These are phyloP conservation scores for Haplosporangium gracile DNA, from an alignment of 192 early-diverging fungal species.

Conservation along the genomic window DNA sequence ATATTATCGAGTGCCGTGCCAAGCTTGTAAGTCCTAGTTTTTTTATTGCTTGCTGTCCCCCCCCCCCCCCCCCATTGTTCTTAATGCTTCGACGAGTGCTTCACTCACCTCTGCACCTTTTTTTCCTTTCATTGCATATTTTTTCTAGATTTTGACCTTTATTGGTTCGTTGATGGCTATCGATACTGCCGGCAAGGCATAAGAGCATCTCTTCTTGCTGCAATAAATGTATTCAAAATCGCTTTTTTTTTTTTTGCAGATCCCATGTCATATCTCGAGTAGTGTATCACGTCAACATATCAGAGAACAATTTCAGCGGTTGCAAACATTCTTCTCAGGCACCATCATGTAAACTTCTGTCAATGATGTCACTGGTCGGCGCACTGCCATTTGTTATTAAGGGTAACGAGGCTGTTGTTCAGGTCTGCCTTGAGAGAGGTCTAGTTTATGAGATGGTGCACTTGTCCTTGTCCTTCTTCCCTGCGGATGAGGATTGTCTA, in stretches of 20 bases:
- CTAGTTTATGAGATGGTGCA: constrained; percentile 35
- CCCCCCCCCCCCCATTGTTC: constrained; percentile 1
- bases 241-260: background rate
- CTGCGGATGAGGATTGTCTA: constrained; percentile 21
- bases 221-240: background rate
- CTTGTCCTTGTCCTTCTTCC: constrained; percentile 53
- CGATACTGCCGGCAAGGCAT: constrained; percentile 43
- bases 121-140: constrained; percentile 2
- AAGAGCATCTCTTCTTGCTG: background rate
- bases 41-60: background rate
- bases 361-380: constrained; percentile 6
- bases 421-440: background rate
- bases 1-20: constrained; percentile 97
- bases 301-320: background rate
- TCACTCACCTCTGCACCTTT: background rate
- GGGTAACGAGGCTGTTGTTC: background rate
- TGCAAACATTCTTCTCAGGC: background rate
- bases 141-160: constrained; percentile 90
- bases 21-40: constrained; percentile 83
- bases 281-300: background rate
- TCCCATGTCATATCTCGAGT: background rate
- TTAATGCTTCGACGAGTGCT: background rate
- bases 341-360: background rate
- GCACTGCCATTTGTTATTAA: constrained; percentile 6
- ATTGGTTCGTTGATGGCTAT: constrained; percentile 92